A percentile compares a stretch with the other conserved stretches of the same genome.
Conservation (phyloP, 2,329 filamentous ascomycete species). For the Colletotrichum lentis region DNA sequence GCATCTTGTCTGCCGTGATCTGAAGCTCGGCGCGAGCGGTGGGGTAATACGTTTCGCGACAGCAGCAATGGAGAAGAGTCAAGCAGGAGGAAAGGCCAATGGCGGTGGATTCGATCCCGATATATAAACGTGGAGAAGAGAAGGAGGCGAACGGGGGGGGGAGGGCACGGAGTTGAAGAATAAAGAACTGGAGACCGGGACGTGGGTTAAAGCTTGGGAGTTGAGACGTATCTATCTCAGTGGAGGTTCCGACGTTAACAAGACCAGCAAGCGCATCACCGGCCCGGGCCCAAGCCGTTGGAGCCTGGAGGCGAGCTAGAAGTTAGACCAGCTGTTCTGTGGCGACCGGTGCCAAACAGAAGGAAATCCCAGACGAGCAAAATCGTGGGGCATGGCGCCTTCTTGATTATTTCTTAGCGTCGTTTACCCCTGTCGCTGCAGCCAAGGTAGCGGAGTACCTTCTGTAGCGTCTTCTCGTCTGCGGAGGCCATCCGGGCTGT, state of each 20-base stretch:
- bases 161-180: not conserved
- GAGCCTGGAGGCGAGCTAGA: slow-evolving; percentile 14
- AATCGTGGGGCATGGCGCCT: slow-evolving; percentile 39
- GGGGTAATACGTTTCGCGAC: slow-evolving; percentile 25
- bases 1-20: slow-evolving; percentile 54
- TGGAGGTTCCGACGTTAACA: slow-evolving; percentile 20
- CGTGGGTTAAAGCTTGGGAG: slow-evolving; percentile 4
- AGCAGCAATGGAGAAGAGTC: not conserved
- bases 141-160: slow-evolving; percentile 25
- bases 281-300: slow-evolving; percentile 2
- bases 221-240: slow-evolving; percentile 1
- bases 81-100: not conserved
- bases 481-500: slow-evolving; percentile 37
- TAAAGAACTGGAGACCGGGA: slow-evolving; percentile 30
- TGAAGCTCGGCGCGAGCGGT: slow-evolving; percentile 23
- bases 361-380: slow-evolving; percentile 21
- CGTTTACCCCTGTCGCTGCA: slow-evolving; percentile 30
- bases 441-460: slow-evolving; percentile 21
- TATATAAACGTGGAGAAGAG: slow-evolving; percentile 22
- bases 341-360: slow-evolving; percentile 19
- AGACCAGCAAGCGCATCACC: slow-evolving; percentile 12
- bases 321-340: not conserved
- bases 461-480: slow-evolving; percentile 12
- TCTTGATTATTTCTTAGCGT: slow-evolving; percentile 40
- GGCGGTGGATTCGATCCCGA: slow-evolving; percentile 21